Conservation (phyloP, 176 grass and related monocot genomes). For the Saccharum spontaneum region DNA sequence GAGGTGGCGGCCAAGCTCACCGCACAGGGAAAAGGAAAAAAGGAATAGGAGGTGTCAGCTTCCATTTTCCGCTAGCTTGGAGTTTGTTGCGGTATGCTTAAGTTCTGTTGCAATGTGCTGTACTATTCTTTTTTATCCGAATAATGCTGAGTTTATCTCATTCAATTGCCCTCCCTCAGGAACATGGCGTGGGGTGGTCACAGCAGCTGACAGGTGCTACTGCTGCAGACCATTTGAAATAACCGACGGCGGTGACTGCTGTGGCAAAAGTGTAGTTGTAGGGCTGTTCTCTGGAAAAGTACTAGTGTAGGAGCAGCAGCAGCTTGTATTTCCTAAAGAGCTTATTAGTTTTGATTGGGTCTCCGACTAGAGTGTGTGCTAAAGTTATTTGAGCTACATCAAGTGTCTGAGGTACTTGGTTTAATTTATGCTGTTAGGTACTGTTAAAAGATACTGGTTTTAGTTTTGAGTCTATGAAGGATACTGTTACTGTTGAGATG, state of each 20-base stretch:
- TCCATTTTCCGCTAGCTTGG: not conserved
- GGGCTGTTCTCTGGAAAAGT: slow-evolving; percentile 3
- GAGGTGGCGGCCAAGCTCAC: slow-evolving; percentile 73
- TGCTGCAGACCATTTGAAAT: slow-evolving; percentile 29
- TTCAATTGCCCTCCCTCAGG: not conserved
- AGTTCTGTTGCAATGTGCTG: not conserved
- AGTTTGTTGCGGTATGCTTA: slow-evolving; percentile 5
- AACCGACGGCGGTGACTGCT: not conserved
- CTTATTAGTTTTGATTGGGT: not conserved
- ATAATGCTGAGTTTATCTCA: not conserved
- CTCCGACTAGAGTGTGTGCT: not conserved
- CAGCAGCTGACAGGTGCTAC: not conserved
- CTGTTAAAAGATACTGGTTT: not conserved
- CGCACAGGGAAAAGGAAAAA: slow-evolving; percentile 52
- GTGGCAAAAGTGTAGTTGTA: slow-evolving; percentile 26
- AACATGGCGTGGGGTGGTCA: not conserved
- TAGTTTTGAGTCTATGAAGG: not conserved
- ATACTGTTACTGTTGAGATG: not conserved
- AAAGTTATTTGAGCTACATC: not conserved
- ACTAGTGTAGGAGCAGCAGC: slow-evolving; percentile 40
- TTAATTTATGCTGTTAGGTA: not conserved
- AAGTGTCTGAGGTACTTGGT: not conserved
- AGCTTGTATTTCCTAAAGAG: slow-evolving; percentile 27
- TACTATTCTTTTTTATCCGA: not conserved
- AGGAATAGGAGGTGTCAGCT: slow-evolving; percentile 21